Base-by-base conservation (phyloP, 1,139 yeast genomes). In the Groenewaldozyma sp. region DNA sequence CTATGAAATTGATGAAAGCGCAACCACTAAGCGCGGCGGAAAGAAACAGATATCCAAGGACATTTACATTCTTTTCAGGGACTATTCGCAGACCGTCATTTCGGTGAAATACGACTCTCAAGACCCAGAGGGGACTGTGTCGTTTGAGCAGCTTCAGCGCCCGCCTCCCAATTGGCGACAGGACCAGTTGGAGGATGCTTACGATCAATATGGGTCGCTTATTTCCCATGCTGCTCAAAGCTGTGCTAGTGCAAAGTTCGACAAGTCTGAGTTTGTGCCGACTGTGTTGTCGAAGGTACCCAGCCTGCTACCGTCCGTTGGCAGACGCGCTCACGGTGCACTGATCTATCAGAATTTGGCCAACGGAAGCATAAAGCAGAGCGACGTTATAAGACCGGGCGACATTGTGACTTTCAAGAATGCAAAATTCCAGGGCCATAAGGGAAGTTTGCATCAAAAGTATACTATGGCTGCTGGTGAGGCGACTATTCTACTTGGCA, bases 321-420 rank as follows among this genome's bases (percentile, higher is more conserved):
- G 84, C 0, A 60, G 64, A 36, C 74, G 80, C 50, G 72, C 86
- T 0, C 83, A 64, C 59, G 97, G 97, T 31, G 81, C 76, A 0
- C 67, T 78, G 2, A 68, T 88, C 36, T 84, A 82, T 59, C 66
- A 70, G 51, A 78, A 78, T 55, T 60, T 73, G 45, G 76, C 73
- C 52, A 76, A 75, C 51, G 68, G 73, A 37, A 77, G 77, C 31
- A 73, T 77, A 11, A 67, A 71, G 17, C 74, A 73, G 48, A 52
- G 65, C 24, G 91, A 78, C 41, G 83, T 77, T 35, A 73, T 86
- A 42, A 71, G 73, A 38, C 78, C 93, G 0, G 98, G 98, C 43
- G 97, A 91, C 57, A 68, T 91, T 14, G 63, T 86, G 36, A 81
- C 86, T 45, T 73, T 86, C 48, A 74, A 79, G 51, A 75, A 76